phyloP scores from a whole-genome alignment of 148 eudicot genomes.

The Amaranthus hypochondriacus region DNA sequence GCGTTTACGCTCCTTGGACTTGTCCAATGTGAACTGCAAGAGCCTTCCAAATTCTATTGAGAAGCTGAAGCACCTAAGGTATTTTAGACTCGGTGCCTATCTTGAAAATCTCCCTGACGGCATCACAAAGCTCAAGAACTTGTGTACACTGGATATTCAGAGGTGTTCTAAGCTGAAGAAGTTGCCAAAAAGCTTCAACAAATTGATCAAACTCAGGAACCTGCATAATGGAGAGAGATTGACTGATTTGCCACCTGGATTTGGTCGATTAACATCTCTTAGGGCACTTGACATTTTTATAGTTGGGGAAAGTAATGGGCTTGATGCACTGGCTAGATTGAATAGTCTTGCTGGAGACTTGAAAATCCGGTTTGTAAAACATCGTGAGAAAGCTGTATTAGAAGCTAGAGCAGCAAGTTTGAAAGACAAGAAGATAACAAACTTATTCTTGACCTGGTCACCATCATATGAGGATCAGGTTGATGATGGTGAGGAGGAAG shows the following conservation, averaged over 20 bases:
- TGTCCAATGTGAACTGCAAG: not conserved
- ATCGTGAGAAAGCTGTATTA: not conserved
- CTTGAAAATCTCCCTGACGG: not conserved
- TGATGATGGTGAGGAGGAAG: slow-evolving; percentile 8
- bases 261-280: slow-evolving; percentile 7
- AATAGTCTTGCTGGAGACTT: slow-evolving; percentile 4
- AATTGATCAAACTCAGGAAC: slow-evolving; percentile 7
- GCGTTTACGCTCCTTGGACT: slow-evolving; percentile 15
- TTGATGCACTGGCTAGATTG: slow-evolving; percentile 10
- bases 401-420: slow-evolving; percentile 3
- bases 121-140: not conserved
- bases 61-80: slow-evolving; percentile 16
- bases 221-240: not conserved
- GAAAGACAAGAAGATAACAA: slow-evolving; percentile 6
- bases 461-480: not conserved
- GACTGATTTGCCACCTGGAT: not conserved
- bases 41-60: slow-evolving; percentile 4
- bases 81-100: not conserved
- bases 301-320: slow-evolving; percentile 17
- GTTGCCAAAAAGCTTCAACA: slow-evolving; percentile 20
- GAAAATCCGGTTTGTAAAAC: not conserved
- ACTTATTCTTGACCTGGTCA: not conserved
- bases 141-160: slow-evolving; percentile 9
- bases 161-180: not conserved
- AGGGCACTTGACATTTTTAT: not conserved